Evolutionary conservation across 2,329 filamentous ascomycete species (phyloP), one percentile per base, ranked within the genome.

Genomic region (Trichoderma lentiforme): DNA sequence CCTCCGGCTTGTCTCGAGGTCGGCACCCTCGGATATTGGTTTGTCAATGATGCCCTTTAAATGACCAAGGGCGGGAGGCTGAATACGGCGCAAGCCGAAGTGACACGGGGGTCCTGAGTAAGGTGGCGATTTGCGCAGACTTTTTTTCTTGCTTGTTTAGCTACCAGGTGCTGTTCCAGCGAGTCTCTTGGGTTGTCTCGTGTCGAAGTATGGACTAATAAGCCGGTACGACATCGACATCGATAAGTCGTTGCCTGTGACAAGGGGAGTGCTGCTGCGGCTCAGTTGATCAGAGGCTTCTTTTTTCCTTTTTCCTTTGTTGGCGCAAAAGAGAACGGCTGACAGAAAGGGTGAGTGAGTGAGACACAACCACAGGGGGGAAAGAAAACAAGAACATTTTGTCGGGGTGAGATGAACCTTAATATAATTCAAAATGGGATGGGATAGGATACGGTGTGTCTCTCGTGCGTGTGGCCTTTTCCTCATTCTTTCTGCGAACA

Each of bases 351-450:
- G 53, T 9, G n/a, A 68, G 32, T 32, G 65, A 68, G 53, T 30
- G 65, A 43, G 24, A 47, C 26, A 60, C 53, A 15, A 65, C 61
- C 53, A 64, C 39, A 30, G 21, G 32, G 53, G 34, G 34, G 21
- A 34, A 60, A 43, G 51, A 39, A 39, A 11, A 66, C 6, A 18
- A 65, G 6, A 14, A 15, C 12, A 21, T 34, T 61, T 47, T 56
- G 53, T 62, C 30, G 71, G 71, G 71, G 71, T 53, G 47, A 56
- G 65, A 70, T 69, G 70, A 71, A 71, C 65, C 71, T 72, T 72
- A 71, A 72, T 72, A 72, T 72, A 72, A 72, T 60, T 72, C 71
- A 64, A 64, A 70, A 28, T 47, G 58, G 58, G 57, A 72, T 53
- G 57, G 70, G 64, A 62, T 57, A 36, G 32, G 26, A 47, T 47